These are phyloP conservation scores for Talaromyces sp. DNA, from an alignment of 2,329 filamentous ascomycete species.

Conservation along the genomic window DNA sequence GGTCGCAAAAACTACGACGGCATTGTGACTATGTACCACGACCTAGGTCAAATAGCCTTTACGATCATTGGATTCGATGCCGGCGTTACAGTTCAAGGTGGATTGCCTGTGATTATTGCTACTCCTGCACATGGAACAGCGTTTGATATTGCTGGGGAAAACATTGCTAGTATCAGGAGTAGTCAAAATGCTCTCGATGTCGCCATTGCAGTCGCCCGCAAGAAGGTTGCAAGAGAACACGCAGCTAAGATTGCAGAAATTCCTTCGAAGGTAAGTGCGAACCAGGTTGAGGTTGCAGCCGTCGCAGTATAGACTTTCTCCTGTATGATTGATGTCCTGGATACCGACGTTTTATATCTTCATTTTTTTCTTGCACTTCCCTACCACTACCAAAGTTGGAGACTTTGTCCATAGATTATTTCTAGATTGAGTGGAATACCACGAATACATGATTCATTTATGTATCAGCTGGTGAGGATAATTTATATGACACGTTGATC, in stretches of 20 bases:
- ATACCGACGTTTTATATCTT: too few relatives aligned
- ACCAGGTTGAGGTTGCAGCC: background rate
- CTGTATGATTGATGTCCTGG: too few relatives aligned
- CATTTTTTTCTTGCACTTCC: background rate
- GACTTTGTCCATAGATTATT: background rate
- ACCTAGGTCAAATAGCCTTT: slow-evolving; percentile 40
- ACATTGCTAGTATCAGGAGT: background rate
- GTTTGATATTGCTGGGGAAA: background rate
- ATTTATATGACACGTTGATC: too few relatives aligned
- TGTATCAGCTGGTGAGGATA: too few relatives aligned
- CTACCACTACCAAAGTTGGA: background rate
- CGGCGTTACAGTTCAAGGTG: background rate
- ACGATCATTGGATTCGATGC: slow-evolving; percentile 29
- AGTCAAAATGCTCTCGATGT: background rate
- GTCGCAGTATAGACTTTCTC: background rate
- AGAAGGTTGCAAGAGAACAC: background rate
- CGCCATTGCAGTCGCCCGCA: background rate
- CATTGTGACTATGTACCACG: slow-evolving; percentile 41
- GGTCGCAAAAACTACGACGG: slow-evolving; percentile 34
- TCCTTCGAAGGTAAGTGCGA: background rate
- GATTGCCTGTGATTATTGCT: background rate
- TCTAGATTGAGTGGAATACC: too few relatives aligned
- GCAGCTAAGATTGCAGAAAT: background rate
- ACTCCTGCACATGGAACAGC: background rate
- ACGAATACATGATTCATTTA: too few relatives aligned